Conservation (phyloP, 2,329 filamentous ascomycete species). For the Calonectria honghensis region DNA sequence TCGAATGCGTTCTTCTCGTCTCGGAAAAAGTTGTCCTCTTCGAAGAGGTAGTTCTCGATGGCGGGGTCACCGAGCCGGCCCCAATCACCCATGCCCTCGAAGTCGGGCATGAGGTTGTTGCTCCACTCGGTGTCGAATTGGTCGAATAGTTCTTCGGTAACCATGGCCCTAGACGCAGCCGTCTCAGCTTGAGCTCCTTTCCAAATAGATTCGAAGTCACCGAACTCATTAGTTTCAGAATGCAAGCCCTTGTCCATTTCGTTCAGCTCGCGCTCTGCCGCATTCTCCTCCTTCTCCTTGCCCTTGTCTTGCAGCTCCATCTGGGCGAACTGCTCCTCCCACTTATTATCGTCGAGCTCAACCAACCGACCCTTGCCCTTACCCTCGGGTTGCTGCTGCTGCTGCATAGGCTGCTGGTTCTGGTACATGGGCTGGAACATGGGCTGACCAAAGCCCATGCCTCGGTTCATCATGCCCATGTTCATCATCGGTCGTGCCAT, state of each 20-base stretch:
- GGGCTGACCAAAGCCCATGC: slow-evolving; percentile 70
- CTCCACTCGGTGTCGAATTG: slow-evolving; percentile 87
- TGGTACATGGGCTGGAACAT: slow-evolving; percentile 74
- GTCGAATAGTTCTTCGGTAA: slow-evolving; percentile 79
- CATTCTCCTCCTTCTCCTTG: slow-evolving; percentile 75
- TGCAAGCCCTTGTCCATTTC: slow-evolving; percentile 83
- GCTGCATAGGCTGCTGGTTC: slow-evolving; percentile 64
- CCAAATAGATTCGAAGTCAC: slow-evolving; percentile 94
- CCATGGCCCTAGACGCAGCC: slow-evolving; percentile 81
- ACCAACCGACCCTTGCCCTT: slow-evolving; percentile 95
- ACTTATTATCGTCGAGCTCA: slow-evolving; percentile 93
- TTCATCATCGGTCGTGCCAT: slow-evolving; percentile 77
- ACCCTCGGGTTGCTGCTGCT: slow-evolving; percentile 68
- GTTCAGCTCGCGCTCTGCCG: slow-evolving; percentile 90
- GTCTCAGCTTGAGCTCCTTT: slow-evolving; percentile 86
- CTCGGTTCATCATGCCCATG: slow-evolving; percentile 69
- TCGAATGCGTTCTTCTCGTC: slow-evolving; percentile 90
- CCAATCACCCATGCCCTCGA: slow-evolving; percentile 80
- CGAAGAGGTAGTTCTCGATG: slow-evolving; percentile 94
- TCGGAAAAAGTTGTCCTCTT: slow-evolving; percentile 93
- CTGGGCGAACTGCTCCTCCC: slow-evolving; percentile 97
- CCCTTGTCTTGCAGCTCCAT: slow-evolving; percentile 81
- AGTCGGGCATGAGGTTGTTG: slow-evolving; percentile 72
- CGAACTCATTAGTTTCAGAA: slow-evolving; percentile 84
- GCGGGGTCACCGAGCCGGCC: slow-evolving; percentile 82